Base-by-base conservation (phyloP, 345 rosid genomes). In the Pistacia vera region DNA sequence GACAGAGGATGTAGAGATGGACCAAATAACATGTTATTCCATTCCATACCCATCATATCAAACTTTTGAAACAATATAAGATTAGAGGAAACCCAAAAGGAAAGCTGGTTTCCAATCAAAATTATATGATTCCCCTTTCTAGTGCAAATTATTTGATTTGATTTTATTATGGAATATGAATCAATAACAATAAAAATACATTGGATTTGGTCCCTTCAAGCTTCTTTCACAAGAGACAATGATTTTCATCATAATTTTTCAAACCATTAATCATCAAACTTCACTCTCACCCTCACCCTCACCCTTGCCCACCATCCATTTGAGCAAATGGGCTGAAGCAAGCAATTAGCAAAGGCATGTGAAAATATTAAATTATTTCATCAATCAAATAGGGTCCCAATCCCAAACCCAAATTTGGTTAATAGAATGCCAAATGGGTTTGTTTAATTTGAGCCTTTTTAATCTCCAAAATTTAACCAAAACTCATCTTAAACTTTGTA, bases 31-130 rank as follows among this genome's bases (percentile, higher is more conserved):
- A 33, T 69, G 48, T 2, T 2, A 20, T 4, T 30, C 57, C 3
- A 41, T 30, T 30, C 33, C 33, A 30, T 30, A 1, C 33, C n/a
- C 30, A 71, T 38, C 36, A 56, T 57, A 11, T 57, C 74, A 16
- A 70, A 54, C 62, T 36, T 38, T 20, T n/a, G 16, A 46, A 33
- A 57, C 6, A 52, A 30, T 10, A 5, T 10, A 70, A 22, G 56
- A 38, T 13, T 22, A 64, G 55, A 41, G 38, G 22, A 71, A 41
- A 41, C 38, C 75, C 64, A 41, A 71, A 71, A 71, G 58, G 64
- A 58, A 58, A 58, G 66, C 1, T 56, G 64, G 20, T 44, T 55
- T 41, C 74, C 56, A 58, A 60, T 44, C 11, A 63, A 14, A 25
- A 3, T 8, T 66, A 17, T 67, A 58, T 58, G 10, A 58, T 20